A percentile compares a stretch with the other conserved stretches of the same genome.
phyloP scores from a whole-genome alignment of 306 rosid species.

The Spatholobus suberectus region DNA sequence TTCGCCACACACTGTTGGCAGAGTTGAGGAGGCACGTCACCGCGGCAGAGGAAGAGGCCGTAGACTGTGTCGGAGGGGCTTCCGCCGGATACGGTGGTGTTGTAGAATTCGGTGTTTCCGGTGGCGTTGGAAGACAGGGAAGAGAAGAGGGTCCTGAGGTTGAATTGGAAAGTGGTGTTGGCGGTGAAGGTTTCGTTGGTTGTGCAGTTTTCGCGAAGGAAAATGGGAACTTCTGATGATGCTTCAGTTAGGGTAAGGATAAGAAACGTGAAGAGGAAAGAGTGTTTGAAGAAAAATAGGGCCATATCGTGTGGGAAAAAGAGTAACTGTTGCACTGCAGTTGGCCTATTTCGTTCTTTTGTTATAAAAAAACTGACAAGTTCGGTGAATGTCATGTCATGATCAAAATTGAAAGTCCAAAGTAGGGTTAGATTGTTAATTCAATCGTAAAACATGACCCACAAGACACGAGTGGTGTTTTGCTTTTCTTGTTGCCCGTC shows the following conservation, averaged over 20 bases:
- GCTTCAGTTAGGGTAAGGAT: not conserved
- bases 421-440: not conserved
- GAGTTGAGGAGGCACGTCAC: slow-evolving; percentile 27
- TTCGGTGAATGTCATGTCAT: not conserved
- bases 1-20: slow-evolving; percentile 28
- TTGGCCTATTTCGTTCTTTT: not conserved
- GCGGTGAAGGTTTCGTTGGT: slow-evolving; percentile 16
- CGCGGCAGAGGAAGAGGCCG: slow-evolving; percentile 41
- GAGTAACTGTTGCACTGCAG: not conserved
- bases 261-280: not conserved
- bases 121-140: slow-evolving; percentile 48
- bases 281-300: not conserved
- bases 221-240: slow-evolving; percentile 18
- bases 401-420: no score
- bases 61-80: slow-evolving; percentile 11
- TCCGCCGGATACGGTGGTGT: slow-evolving; percentile 32
- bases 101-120: slow-evolving; percentile 31
- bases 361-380: not conserved
- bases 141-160: slow-evolving; percentile 46
- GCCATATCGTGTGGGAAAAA: slow-evolving; percentile 11
- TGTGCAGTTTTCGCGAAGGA: slow-evolving; percentile 33
- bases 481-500: not conserved
- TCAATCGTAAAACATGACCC: not conserved
- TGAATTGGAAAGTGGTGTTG: slow-evolving; percentile 45
- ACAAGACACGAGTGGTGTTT: not conserved